phyloP scores from a whole-genome alignment of 352 stramenopile genomes.

The Paralagenidium karlingii region DNA sequence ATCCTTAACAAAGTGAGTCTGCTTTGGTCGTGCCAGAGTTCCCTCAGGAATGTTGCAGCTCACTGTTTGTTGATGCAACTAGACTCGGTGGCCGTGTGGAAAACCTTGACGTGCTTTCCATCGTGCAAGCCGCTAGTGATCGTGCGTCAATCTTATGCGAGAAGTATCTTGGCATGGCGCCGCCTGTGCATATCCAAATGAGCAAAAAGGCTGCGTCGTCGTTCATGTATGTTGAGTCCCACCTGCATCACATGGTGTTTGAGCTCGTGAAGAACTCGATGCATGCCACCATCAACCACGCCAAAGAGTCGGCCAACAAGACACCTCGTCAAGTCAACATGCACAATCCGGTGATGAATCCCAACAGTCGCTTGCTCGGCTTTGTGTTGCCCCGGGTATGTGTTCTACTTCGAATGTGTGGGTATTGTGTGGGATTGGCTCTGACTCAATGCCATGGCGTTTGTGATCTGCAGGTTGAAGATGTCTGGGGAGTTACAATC shows the following conservation, averaged over 20 bases:
- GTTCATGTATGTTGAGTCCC: slow-evolving; percentile 72
- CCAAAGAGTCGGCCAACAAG: slow-evolving; percentile 34
- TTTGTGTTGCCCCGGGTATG: slow-evolving; percentile 58
- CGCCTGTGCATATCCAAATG: slow-evolving; percentile 38
- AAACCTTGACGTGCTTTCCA: slow-evolving; percentile 54
- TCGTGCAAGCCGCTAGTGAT: slow-evolving; percentile 37
- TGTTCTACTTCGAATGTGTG: not conserved
- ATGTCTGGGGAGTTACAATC: slow-evolving; percentile 54
- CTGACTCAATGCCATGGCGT: not conserved
- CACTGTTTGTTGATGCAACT: not conserved
- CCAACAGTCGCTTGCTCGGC: slow-evolving; percentile 39
- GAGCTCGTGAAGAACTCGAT: slow-evolving; percentile 99
- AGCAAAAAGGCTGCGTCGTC: slow-evolving; percentile 33
- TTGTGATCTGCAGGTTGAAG: slow-evolving; percentile 10
- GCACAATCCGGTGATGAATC: slow-evolving; percentile 58
- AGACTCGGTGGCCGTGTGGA: slow-evolving; percentile 49
- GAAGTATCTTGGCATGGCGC: slow-evolving; percentile 36
- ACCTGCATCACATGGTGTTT: slow-evolving; percentile 88
- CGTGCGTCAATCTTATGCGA: slow-evolving; percentile 38
- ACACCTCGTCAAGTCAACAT: slow-evolving; percentile 28
- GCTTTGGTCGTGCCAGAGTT: not conserved
- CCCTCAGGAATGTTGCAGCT: not conserved
- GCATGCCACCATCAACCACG: slow-evolving; percentile 94
- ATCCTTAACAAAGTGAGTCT: slow-evolving; percentile 34
- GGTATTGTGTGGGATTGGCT: not conserved